A percentile compares a stretch with the other conserved stretches of the same genome.
phyloP scores from a whole-genome alignment of 257 asterid species.

The Fraxinus anomala region DNA sequence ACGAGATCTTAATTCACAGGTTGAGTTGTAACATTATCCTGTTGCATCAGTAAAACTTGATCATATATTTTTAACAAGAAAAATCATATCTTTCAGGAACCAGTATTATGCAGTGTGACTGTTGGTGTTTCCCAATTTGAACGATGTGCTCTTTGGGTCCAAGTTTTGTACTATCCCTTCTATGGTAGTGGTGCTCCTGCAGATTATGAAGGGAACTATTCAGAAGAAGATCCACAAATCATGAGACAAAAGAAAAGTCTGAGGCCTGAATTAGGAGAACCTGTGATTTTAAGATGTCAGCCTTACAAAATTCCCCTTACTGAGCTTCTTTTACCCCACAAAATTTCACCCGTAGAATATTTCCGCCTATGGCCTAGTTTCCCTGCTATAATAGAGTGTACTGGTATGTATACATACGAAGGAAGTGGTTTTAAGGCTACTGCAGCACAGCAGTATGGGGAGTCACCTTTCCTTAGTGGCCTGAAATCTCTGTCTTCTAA shows the following conservation, averaged over 20 bases:
- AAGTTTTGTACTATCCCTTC: slow-evolving; percentile 86
- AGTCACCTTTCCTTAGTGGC: slow-evolving; percentile 88
- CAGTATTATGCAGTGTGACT: slow-evolving; percentile 76
- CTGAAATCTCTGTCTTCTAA: slow-evolving; percentile 73
- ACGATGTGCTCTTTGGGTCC: slow-evolving; percentile 84
- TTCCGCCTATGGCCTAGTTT: slow-evolving; percentile 94
- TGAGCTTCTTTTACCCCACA: slow-evolving; percentile 89
- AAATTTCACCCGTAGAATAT: slow-evolving; percentile 94
- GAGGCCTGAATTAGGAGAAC: slow-evolving; percentile 66
- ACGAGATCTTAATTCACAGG: slow-evolving; percentile 80
- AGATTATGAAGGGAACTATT: slow-evolving; percentile 66
- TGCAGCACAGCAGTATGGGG: slow-evolving; percentile 95
- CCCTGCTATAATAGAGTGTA: slow-evolving; percentile 85
- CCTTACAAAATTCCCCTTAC: slow-evolving; percentile 94
- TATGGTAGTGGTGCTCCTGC: slow-evolving; percentile 58
- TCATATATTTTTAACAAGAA: background rate
- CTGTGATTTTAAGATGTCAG: slow-evolving; percentile 82
- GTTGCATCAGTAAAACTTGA: slow-evolving; percentile 11
- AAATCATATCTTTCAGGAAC: slow-evolving; percentile 52
- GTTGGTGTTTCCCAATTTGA: slow-evolving; percentile 89
- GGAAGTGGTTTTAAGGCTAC: slow-evolving; percentile 96
- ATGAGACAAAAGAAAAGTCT: slow-evolving; percentile 57
- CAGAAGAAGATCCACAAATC: slow-evolving; percentile 68
- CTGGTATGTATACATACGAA: slow-evolving; percentile 81
- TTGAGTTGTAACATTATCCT: slow-evolving; percentile 29